Base-by-base conservation (phyloP, 108 stramenopile genomes). In the Craspedostauros australis region DNA sequence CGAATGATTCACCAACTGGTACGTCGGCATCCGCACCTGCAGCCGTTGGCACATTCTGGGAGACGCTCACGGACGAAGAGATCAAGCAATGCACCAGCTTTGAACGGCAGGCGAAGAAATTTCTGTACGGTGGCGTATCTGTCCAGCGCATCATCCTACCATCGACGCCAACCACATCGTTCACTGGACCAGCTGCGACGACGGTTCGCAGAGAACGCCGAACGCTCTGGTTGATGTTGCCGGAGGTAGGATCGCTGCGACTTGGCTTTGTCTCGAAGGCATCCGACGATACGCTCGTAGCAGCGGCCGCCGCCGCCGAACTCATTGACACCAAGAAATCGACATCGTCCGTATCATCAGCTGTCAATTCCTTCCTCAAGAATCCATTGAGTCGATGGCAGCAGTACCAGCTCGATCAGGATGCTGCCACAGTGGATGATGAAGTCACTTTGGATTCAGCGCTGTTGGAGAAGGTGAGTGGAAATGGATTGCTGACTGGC, bases 161-260 rank as follows among this genome's bases (percentile, higher is more conserved):
- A n/a, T n/a, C n/a, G n/a, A n/a, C n/a, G n/a, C n/a, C n/a, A n/a
- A n/a, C n/a, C n/a, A n/a, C n/a, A n/a, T n/a, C n/a, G 7, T 68
- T 75, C 54, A 12, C 52, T 40, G 48, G 77, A 59, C 47, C 56
- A 37, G 28, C 39, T 29, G 53, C 65, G 18, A 70, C 69, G 14
- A 58, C 64, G 60, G 75, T 76, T 7, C 43, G 73, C 19, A 62
- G 68, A 38, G 84, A 84, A 55, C 66, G 68, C 36, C 70, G 88
- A 12, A 91, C 88, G 9, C 57, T 91, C 9, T 91, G 88, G 88
- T 42, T 91, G 23, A 83, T 70, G 75, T 60, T 83, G 4, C 88
- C 88, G 26, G 88, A 79, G 50, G 73, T 65, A 23, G 79, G 78
- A 22, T 36, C 45, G 4, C 43, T 86, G 26, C 49, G 78, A 39